Evolutionary conservation across 192 early-diverging fungal species (phyloP).

Genomic region (Coemansia sp.): DNA sequence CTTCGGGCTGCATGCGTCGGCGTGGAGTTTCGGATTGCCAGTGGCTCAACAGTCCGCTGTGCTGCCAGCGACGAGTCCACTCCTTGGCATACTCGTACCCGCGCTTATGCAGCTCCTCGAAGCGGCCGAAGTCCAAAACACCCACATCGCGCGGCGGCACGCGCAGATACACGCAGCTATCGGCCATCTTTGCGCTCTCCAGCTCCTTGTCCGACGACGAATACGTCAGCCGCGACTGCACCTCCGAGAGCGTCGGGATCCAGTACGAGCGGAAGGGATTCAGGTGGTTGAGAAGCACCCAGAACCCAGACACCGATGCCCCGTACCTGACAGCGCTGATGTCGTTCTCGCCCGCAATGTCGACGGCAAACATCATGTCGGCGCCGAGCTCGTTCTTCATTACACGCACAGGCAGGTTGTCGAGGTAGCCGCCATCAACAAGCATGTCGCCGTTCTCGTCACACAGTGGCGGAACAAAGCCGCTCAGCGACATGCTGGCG

Average conservation of each 20-base stretch:
- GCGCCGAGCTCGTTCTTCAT: constrained; percentile 79
- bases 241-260: constrained; percentile 91
- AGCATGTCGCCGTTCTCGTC: constrained; percentile 92
- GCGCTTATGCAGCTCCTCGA: constrained; percentile 79
- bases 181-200: constrained; percentile 82
- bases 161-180: constrained; percentile 82
- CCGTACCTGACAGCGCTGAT: constrained; percentile 90
- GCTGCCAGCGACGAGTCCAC: constrained; percentile 79
- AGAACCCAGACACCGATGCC: constrained; percentile 91
- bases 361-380: constrained; percentile 89
- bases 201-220: constrained; percentile 85
- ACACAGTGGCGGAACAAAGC: constrained; percentile 93
- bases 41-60: constrained; percentile 64
- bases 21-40: constrained; percentile 24
- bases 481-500: constrained; percentile 96
- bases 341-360: constrained; percentile 91
- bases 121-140: constrained; percentile 89
- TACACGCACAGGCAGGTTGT: constrained; percentile 91
- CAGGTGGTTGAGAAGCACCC: constrained; percentile 76
- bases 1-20: background rate
- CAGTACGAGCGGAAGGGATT: constrained; percentile 72
- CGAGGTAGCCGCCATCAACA: constrained; percentile 98
- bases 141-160: constrained; percentile 85
- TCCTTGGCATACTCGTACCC: constrained; percentile 84
- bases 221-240: constrained; percentile 93